phyloP scores from a whole-genome alignment of 768 basidiomycete genomes.

The Pleurotus cornucopiae region DNA sequence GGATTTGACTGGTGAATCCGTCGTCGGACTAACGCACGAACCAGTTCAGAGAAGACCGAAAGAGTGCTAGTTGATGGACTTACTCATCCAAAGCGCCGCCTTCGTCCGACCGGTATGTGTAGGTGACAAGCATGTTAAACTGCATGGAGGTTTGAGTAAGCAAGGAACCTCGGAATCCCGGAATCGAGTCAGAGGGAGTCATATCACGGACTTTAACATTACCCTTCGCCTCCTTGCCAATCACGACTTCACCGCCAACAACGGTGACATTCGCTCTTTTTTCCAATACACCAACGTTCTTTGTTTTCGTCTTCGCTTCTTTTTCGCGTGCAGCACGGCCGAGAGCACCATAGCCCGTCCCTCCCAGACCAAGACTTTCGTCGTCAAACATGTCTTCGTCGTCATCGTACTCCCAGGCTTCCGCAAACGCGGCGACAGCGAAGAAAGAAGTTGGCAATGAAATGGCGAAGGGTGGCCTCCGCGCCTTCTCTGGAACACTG shows the following conservation, averaged over 20 bases:
- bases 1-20: constrained; percentile 14
- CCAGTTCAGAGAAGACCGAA: constrained; percentile 4
- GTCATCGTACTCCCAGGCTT: constrained; percentile 98
- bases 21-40: neutral
- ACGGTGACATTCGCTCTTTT: constrained; percentile 86
- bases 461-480: constrained; percentile 73
- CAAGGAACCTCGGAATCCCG: neutral
- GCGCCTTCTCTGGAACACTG: constrained; percentile 46
- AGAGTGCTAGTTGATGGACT: constrained; percentile 14
- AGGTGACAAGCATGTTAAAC: constrained; percentile 94
- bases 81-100: constrained; percentile 62
- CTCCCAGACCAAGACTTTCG: constrained; percentile 46
- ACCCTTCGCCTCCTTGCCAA: constrained; percentile 76
- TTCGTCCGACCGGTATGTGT: constrained; percentile 92
- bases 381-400: constrained; percentile 89
- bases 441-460: constrained; percentile 77
- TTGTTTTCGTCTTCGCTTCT: constrained; percentile 44
- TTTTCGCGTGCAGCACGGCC: constrained; percentile 35
- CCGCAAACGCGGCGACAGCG: constrained; percentile 84
- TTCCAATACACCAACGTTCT: constrained; percentile 80
- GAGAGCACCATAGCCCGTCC: constrained; percentile 14
- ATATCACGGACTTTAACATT: constrained; percentile 65
- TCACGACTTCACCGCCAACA: constrained; percentile 84
- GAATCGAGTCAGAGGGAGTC: neutral
- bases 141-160: constrained; percentile 25